phyloP scores from a whole-genome alignment of 345 rosid species.

The Orychophragmus violaceus region DNA sequence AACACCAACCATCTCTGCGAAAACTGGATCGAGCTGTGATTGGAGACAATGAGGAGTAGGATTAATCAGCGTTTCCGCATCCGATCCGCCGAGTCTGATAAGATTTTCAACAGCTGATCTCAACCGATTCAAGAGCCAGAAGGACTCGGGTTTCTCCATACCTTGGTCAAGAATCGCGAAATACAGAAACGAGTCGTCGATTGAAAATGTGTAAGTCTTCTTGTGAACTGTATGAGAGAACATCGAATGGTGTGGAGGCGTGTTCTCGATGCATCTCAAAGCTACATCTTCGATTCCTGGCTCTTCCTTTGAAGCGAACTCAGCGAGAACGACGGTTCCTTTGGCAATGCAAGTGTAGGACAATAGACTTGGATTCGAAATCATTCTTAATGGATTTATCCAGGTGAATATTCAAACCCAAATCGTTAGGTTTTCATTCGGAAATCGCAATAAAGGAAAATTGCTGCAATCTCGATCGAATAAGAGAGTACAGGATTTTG shows the following conservation, averaged over 20 bases:
- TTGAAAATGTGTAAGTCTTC: slow-evolving; percentile 54
- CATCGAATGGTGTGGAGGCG: slow-evolving; percentile 65
- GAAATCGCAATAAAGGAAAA: slow-evolving; percentile 3
- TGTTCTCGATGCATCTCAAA: slow-evolving; percentile 48
- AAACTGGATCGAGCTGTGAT: slow-evolving; percentile 38
- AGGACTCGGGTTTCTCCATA: slow-evolving; percentile 40
- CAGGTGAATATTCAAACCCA: too few relatives aligned
- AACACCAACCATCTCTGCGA: slow-evolving; percentile 41
- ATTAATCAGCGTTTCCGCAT: slow-evolving; percentile 18
- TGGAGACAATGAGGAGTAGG: slow-evolving; percentile 47
- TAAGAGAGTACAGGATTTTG: background rate
- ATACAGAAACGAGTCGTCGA: slow-evolving; percentile 51
- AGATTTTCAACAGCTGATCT: slow-evolving; percentile 43
- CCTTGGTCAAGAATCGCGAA: slow-evolving; percentile 46
- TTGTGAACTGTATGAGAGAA: slow-evolving; percentile 60
- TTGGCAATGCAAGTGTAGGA: slow-evolving; percentile 65
- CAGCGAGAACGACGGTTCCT: slow-evolving; percentile 53
- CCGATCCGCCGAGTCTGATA: slow-evolving; percentile 23
- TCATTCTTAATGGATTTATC: slow-evolving; percentile 32
- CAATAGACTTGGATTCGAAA: slow-evolving; percentile 53
- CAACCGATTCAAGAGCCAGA: slow-evolving; percentile 51
- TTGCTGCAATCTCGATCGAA: slow-evolving; percentile 14
- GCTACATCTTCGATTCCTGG: slow-evolving; percentile 52
- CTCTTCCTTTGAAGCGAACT: slow-evolving; percentile 49
- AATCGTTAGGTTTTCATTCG: slow-evolving; percentile 20